Percentiles rank a stretch among this genome's conserved stretches.
Conservation (phyloP, 225 moss, liverwort and hornwort species). For the Bryum argenteum region DNA sequence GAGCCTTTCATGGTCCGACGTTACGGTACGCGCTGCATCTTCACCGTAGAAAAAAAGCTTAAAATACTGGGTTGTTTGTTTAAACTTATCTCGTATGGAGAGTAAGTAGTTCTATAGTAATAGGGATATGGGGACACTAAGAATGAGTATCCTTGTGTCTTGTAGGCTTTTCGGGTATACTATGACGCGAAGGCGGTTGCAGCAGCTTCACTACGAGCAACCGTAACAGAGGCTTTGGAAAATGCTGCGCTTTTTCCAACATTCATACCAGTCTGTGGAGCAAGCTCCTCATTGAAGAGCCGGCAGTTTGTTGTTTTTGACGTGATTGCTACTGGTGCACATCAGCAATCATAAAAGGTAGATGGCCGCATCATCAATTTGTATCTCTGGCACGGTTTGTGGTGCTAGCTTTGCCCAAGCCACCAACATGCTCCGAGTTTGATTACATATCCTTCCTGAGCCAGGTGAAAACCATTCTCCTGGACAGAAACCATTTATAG, state of each 20-base stretch:
- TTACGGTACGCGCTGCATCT: constrained; percentile 30
- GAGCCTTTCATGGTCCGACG: constrained; percentile 42
- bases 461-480: background rate
- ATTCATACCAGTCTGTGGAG: constrained; percentile 64
- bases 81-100: background rate
- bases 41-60: background rate
- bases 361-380: background rate
- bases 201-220: constrained; percentile 35
- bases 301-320: constrained; percentile 63
- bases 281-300: constrained; percentile 49
- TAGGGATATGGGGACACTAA: background rate
- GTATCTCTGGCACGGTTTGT: background rate
- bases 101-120: background rate
- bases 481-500: background rate
- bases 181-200: constrained; percentile 52
- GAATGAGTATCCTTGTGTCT: constrained; percentile 1
- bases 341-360: constrained; percentile 22
- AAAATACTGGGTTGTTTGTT: background rate
- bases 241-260: constrained; percentile 27
- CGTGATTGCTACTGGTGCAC: constrained; percentile 48
- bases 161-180: constrained; percentile 79
- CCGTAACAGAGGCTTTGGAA: constrained; percentile 32
- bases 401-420: background rate
- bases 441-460: background rate
- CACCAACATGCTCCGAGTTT: background rate